phyloP scores from a whole-genome alignment of 2,329 filamentous ascomycete species.

The Acarospora socialis region DNA sequence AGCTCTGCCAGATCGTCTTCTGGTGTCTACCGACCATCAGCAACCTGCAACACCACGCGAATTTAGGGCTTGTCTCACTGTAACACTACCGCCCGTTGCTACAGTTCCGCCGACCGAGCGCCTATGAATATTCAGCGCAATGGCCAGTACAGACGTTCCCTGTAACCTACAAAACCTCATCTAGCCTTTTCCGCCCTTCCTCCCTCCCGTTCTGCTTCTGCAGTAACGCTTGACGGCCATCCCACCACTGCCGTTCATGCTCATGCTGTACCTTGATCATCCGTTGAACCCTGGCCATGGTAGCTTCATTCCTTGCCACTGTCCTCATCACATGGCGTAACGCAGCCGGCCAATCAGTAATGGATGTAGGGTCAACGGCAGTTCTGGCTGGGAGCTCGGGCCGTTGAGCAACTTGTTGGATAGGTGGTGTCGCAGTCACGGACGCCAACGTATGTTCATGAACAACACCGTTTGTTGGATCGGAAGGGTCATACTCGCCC shows the following conservation, averaged over 20 bases:
- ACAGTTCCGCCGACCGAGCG: conserved; percentile 32
- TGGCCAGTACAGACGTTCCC: conserved; percentile 8
- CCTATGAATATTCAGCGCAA: conserved; percentile 18
- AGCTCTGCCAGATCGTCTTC: conserved; percentile 42
- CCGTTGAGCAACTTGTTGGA: neutral
- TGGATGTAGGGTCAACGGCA: conserved; percentile 29
- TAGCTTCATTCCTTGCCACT: conserved; percentile 30
- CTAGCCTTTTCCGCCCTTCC: conserved; percentile 39
- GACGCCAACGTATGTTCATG: conserved; percentile 2
- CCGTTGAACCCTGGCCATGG: conserved; percentile 34
- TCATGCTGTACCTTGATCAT: conserved; percentile 49
- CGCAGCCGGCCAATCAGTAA: conserved; percentile 38
- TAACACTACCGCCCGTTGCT: conserved; percentile 18
- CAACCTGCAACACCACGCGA: conserved; percentile 1
- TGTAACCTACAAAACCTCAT: conserved; percentile 38
- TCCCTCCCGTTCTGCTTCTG: conserved; percentile 36
- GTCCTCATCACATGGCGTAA: conserved; percentile 37
- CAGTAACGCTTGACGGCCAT: conserved; percentile 36
- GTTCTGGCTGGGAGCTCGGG: neutral
- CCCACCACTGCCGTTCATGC: conserved; percentile 49
- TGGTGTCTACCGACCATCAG: conserved; percentile 22
- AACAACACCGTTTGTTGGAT: too few species aligned
- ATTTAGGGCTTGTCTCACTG: conserved; percentile 16
- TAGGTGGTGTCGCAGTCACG: neutral
- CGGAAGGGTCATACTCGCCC: conserved; percentile 11